A percentile compares a stretch with the other conserved stretches of the same genome.
These are phyloP conservation scores for Lactarius akahatsu DNA, from an alignment of 768 basidiomycete species.

Conservation along the genomic window DNA sequence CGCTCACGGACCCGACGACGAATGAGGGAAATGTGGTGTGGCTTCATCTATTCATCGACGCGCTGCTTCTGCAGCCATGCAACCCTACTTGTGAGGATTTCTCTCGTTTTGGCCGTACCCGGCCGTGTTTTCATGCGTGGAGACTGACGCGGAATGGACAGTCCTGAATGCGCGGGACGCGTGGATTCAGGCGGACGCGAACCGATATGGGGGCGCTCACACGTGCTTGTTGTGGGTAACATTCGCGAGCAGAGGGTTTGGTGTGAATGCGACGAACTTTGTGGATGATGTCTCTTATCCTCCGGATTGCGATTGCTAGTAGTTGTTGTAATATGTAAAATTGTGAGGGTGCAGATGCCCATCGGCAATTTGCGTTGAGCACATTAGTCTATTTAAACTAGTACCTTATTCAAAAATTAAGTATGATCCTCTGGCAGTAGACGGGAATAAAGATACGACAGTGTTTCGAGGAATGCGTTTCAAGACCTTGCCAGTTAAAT, in stretches of 20 bases:
- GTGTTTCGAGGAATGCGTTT: no score
- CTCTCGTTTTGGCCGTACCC: not conserved
- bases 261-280: slow-evolving; percentile 39
- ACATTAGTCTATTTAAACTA: no score
- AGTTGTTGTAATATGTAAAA: not conserved
- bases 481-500: no score
- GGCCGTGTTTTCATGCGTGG: not conserved
- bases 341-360: no score
- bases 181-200: slow-evolving; percentile 52
- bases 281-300: slow-evolving; percentile 36
- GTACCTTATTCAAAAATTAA: no score
- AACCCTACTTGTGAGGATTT: slow-evolving; percentile 48
- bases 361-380: no score
- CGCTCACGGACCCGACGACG: slow-evolving; percentile 43
- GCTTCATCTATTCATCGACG: slow-evolving; percentile 51
- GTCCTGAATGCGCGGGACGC: slow-evolving; percentile 51
- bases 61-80: slow-evolving; percentile 47
- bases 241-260: slow-evolving; percentile 52
- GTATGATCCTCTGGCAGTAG: no score
- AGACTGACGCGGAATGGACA: slow-evolving; percentile 22
- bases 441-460: no score
- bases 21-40: slow-evolving; percentile 51
- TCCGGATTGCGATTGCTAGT: slow-evolving; percentile 29
- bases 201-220: slow-evolving; percentile 47
- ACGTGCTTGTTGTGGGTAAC: slow-evolving; percentile 46